Evolutionary conservation across 495 filamentous ascomycete species (phyloP), one percentile per base, ranked within the genome.

Genomic region (Aspergillus funiculosus): DNA sequence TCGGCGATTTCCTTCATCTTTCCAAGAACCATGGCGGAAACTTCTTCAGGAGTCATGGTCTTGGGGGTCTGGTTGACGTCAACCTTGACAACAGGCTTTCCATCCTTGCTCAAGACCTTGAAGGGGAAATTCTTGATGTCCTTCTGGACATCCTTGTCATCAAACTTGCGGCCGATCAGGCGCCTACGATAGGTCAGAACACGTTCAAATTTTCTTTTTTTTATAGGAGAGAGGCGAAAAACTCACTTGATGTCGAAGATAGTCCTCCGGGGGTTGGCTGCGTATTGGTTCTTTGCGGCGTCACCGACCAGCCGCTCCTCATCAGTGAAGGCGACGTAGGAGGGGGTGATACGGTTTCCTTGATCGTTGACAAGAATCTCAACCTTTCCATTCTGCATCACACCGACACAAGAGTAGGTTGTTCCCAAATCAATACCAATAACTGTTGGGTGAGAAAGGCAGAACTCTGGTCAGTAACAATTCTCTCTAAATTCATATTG

Each of bases 351-450:
- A 72, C 91, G 87, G 82, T 98, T 92, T 81, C 91, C 91, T 78
- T 95, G 89, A 70, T 92, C 89, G 74, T 95, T 96, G 63, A 87
- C 87, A 50, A 96, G 77, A 71, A 92, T 95, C 62, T 99, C 94
- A 46, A 99, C 94, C 73, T 95, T 95, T 64, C 92, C 92, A 67
- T 87, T 86, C 63, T 94, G 89, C 94, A 97, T 97, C 59, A 98
- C 86, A 85, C 90, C 92, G 55, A 97, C 92, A 72, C 92, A 98
- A 54, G 89, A 95, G 78, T 98, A 98, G 39, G 92, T 98, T 37
- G 92, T 98, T 69, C 92, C 92, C 64, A 98, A 70, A 83, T 98
- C 92, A 67, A 98, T 98, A 82, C 92, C 92, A 61, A 98, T 91
- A 48, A 95, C 88, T 72, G 39, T n/a, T n/a, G n/a, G n/a, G n/a